A percentile compares a stretch with the other conserved stretches of the same genome.
phyloP scores from a whole-genome alignment of 2,329 filamentous ascomycete genomes.

The Cadophora sp. region DNA sequence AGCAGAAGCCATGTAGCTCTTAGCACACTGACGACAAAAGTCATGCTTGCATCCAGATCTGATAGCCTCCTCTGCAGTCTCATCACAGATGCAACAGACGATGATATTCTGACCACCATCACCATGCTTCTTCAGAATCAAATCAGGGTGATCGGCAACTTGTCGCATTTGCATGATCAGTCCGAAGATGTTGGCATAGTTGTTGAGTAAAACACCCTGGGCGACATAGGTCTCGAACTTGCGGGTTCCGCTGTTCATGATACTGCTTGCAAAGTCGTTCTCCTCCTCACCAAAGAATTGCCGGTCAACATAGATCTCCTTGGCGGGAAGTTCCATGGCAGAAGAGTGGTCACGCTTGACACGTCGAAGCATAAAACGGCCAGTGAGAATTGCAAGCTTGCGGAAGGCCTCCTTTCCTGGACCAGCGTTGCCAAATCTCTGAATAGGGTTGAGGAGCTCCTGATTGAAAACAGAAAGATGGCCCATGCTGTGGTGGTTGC shows the following conservation, averaged over 20 bases:
- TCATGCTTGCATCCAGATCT: constrained; percentile 92
- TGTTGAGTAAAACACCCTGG: constrained; percentile 92
- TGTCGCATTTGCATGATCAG: constrained; percentile 99
- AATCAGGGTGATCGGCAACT: constrained; percentile 93
- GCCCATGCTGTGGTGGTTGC: constrained; percentile 61
- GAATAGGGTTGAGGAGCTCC: constrained; percentile 87
- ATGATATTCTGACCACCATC: constrained; percentile 89
- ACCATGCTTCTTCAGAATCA: constrained; percentile 87
- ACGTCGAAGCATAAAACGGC: constrained; percentile 93
- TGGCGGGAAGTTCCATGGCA: constrained; percentile 95
- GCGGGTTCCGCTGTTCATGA: constrained; percentile 90
- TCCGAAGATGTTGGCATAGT: constrained; percentile 98
- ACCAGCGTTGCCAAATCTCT: constrained; percentile 64
- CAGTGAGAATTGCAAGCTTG: constrained; percentile 87
- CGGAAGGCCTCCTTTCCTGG: constrained; percentile 73
- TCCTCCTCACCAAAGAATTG: constrained; percentile 98
- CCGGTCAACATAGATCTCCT: constrained; percentile 89
- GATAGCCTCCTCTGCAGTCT: constrained; percentile 93
- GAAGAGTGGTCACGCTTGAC: constrained; percentile 93
- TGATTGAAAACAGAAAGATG: constrained; percentile 89
- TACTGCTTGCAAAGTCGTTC: constrained; percentile 91
- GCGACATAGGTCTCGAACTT: constrained; percentile 96
- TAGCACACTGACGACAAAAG: constrained; percentile 83
- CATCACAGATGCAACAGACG: constrained; percentile 94
- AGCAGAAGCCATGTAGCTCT: constrained; percentile 80